Percentiles rank a stretch among this genome's conserved stretches.
Conservation (phyloP, 2,329 filamentous ascomycete genomes). For the Clarireedia paspali region DNA sequence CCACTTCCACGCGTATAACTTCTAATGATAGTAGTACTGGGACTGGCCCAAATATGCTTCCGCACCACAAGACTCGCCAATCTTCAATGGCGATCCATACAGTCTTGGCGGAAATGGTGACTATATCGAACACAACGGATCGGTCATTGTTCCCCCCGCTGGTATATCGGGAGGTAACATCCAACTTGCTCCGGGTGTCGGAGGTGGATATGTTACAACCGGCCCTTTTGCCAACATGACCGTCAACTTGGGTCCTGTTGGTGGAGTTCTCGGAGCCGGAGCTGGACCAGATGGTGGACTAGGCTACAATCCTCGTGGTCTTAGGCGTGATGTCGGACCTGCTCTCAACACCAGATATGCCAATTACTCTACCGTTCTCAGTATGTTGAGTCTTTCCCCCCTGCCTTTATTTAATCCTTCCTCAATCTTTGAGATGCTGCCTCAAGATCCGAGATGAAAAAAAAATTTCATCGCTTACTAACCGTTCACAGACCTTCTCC, state of each 20-base stretch:
- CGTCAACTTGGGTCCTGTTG: constrained; percentile 41
- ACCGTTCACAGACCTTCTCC: too few species aligned
- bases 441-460: too few species aligned
- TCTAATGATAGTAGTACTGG: constrained; percentile 22
- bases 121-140: constrained; percentile 20
- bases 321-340: constrained; percentile 30
- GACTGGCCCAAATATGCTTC: constrained; percentile 42
- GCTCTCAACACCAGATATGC: constrained; percentile 31
- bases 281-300: constrained; percentile 20
- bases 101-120: constrained; percentile 42
- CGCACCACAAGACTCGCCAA: constrained; percentile 38
- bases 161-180: neutral
- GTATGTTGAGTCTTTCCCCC: neutral
- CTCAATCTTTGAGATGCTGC: too few species aligned
- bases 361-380: neutral
- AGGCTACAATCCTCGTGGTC: constrained; percentile 29
- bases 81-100: constrained; percentile 46
- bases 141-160: constrained; percentile 1
- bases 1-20: constrained; percentile 17
- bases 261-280: constrained; percentile 29
- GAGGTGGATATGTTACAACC: constrained; percentile 44
- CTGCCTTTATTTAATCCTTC: too few species aligned
- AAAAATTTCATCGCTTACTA: too few species aligned
- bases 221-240: constrained; percentile 35
- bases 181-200: constrained; percentile 37